Conservation (phyloP, 75 land plant genomes). For the Pinus tabuliformis region DNA sequence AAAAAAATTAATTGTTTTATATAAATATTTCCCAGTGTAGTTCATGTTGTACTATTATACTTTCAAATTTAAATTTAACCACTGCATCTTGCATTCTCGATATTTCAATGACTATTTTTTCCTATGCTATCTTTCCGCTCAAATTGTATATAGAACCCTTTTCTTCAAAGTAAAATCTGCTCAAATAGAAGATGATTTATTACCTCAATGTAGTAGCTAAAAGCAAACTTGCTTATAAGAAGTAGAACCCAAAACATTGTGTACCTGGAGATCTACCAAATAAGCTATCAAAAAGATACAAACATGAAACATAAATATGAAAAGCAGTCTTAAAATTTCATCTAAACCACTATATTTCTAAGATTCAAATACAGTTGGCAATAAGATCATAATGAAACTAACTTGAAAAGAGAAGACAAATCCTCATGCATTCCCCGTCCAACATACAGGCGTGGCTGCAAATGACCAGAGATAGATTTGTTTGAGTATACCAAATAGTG, state of each 20-base stretch:
- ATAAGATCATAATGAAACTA: background rate
- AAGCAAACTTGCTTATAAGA: constrained; percentile 67
- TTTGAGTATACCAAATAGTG: background rate
- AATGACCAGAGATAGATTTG: background rate
- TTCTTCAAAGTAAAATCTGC: background rate
- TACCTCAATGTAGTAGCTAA: constrained; percentile 90
- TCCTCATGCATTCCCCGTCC: constrained; percentile 98
- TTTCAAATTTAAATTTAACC: background rate
- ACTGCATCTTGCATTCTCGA: background rate
- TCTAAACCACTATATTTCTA: background rate
- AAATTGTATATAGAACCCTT: background rate
- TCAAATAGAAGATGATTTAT: background rate
- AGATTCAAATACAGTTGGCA: background rate
- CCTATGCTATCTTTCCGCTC: background rate
- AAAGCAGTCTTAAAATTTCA: background rate
- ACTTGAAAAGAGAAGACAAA: constrained; percentile 68
- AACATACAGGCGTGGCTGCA: constrained; percentile 79
- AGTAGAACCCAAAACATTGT: constrained; percentile 76
- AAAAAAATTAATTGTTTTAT: background rate
- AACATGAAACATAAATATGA: background rate
- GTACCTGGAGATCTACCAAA: constrained; percentile 46
- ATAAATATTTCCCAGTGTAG: too few relatives aligned
- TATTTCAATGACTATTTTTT: background rate
- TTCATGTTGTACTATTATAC: background rate
- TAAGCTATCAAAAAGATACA: background rate